A percentile compares a stretch with the other conserved stretches of the same genome.
phyloP scores from a whole-genome alignment of 192 early-diverging fungal species.

The Coemansia sp. region DNA sequence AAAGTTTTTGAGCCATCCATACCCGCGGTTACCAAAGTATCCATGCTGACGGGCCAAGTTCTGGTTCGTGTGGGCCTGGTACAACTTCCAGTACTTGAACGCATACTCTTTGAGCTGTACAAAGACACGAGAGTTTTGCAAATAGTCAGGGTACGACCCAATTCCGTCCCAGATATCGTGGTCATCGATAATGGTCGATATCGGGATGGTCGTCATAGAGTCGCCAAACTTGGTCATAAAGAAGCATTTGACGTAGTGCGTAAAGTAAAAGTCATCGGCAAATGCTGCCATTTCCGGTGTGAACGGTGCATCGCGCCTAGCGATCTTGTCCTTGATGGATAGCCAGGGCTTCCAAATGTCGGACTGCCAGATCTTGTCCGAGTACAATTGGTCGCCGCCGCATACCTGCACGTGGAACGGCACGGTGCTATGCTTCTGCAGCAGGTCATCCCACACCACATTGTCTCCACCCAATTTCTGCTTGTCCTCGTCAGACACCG shows the following conservation, averaged over 20 bases:
- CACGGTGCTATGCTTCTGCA: constrained; percentile 61
- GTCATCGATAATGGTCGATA: constrained; percentile 82
- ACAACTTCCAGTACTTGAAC: constrained; percentile 78
- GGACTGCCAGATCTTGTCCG: constrained; percentile 63
- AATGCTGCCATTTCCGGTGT: constrained; percentile 60
- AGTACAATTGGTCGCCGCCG: constrained; percentile 77
- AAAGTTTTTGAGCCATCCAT: constrained; percentile 68
- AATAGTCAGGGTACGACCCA: constrained; percentile 79
- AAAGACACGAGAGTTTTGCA: constrained; percentile 72
- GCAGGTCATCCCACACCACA: constrained; percentile 71
- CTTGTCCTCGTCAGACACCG: constrained; percentile 47
- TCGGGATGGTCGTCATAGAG: constrained; percentile 76
- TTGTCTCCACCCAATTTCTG: constrained; percentile 53
- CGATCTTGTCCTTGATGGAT: constrained; percentile 55
- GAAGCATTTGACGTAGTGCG: constrained; percentile 70
- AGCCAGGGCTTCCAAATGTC: constrained; percentile 67
- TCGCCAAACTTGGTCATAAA: constrained; percentile 62
- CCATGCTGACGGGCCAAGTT: constrained; percentile 62
- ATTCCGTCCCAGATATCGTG: constrained; percentile 89
- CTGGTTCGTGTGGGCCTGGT: constrained; percentile 80
- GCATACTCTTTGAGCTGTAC: constrained; percentile 75
- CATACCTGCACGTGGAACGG: constrained; percentile 76
- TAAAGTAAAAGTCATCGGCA: constrained; percentile 73
- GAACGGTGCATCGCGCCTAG: constrained; percentile 58
- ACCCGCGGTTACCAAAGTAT: constrained; percentile 60